Evolutionary conservation across 2,329 filamentous ascomycete species (phyloP), one percentile per base, ranked within the genome.

Genomic region (Aspergillus persii): DNA sequence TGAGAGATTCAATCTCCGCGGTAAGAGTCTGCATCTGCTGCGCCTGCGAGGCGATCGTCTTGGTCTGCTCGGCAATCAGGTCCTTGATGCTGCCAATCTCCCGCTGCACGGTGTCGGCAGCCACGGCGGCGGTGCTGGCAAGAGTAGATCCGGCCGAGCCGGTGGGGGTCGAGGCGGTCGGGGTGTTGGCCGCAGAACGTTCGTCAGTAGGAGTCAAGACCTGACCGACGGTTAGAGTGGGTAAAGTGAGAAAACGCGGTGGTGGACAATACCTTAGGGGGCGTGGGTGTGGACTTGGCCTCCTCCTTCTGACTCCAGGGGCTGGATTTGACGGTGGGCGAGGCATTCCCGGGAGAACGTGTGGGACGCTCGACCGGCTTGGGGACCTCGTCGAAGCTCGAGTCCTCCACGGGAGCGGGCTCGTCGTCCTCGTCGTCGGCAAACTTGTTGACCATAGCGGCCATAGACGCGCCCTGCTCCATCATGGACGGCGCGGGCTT

Each of bases 391-490:
- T 97, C 93, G 66, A 97, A 97, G 77, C 89, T 91, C 1, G 91
- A 94, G 30, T 84, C 83, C 59, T 91, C 89, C 50, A 88, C 81
- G 6, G 36, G 39, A 2, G 84, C 82, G 26, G 77, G 69, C 8
- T 80, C 79, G 2, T 79, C 77, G 0, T 86, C 84, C n/a, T 84
- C 84, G 6, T 87, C 85, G 72, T 96, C 92, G 67, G 92, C 89
- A 77, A 91, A 97, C 76, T 91, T 96, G 74, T 85, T 87, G 8
- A 92, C 93, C 82, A 95, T 89, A 57, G 87, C 87, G 23, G 92
- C 86, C 77, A 97, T 95, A 11, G 92, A 96, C 30, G 85, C 85
- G 74, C 95, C 92, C 79, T 96, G 94, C 63, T 96, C 91, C 63
- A 88, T 89, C 78, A 96, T 85, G 1, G 86, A 87, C 9, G 88